Evolutionary conservation across 805 yeast species (phyloP).

Genomic region (Candida taoyuanica): DNA sequence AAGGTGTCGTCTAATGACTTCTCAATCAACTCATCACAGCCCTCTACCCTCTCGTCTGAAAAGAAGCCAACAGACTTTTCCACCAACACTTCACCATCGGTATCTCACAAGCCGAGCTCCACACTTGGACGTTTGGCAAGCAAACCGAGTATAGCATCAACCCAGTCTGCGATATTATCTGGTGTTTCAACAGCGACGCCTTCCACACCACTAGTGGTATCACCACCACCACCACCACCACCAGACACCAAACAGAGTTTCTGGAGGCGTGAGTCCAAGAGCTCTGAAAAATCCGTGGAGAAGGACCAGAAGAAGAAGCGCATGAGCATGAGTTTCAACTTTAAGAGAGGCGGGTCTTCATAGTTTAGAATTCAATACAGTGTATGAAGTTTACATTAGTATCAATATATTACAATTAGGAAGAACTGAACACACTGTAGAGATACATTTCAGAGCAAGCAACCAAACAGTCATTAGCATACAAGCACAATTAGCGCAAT

Average conservation of each 20-base stretch:
- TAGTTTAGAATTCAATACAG: not conserved
- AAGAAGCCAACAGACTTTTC: not conserved
- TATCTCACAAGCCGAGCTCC: conserved; percentile 4
- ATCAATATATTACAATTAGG: no score
- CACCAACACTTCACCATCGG: not conserved
- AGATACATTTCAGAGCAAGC: no score
- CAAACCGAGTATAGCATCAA: conserved; percentile 8
- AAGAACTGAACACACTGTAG: not conserved
- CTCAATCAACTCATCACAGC: conserved; percentile 18
- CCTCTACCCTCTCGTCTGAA: conserved; percentile 19
- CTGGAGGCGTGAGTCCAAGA: conserved; percentile 18
- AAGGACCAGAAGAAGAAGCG: conserved; percentile 17
- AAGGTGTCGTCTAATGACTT: conserved; percentile 15
- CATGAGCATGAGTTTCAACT: conserved; percentile 23
- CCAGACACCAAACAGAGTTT: conserved; percentile 10
- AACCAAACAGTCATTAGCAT: not conserved
- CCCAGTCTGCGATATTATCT: no score
- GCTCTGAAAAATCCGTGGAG: conserved; percentile 5
- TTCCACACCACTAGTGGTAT: conserved; percentile 1
- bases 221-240: no score
- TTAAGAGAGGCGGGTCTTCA: conserved; percentile 8
- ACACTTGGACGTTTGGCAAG: conserved; percentile 2
- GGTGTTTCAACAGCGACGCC: conserved; percentile 1
- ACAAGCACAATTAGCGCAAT: not conserved
- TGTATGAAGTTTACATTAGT: no score